Evolutionary conservation across 2,329 filamentous ascomycete genomes (phyloP), one percentile per base, ranked within the genome.

Genomic region (Sarocladiaceae sp.): DNA sequence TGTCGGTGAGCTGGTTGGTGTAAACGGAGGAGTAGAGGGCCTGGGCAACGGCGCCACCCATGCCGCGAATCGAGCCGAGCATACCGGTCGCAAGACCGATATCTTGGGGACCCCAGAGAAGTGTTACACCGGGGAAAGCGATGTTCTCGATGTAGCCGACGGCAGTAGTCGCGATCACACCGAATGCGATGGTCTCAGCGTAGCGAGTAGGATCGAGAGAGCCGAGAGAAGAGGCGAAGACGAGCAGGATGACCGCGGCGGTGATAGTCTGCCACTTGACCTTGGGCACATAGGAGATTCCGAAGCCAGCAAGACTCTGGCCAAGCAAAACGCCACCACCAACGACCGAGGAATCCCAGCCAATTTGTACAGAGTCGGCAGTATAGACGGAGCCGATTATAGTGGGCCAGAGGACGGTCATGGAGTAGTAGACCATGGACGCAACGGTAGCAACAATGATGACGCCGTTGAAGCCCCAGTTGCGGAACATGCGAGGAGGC

Each of bases 31-130:
- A 54, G 57, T 70, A 73, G 33, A 73, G 55, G 22, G 67, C 64
- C 49, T 66, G 64, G 1, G 67, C 63, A 15, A 73, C 59, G 29
- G 68, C 65, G 25, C 67, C 69, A n/a, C 69, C 68, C 3, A 69
- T 64, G 4, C 69, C 70, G 26, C 75, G 71, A 52, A 77, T 73
- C 18, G 69, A 72, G 11, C 74, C 72, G 26, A 76, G 69, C 20
- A 73, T 66, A 17, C 73, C 73, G 5, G 57, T 71, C 51, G 60
- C 73, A 15, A 76, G 65, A 15, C 73, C 73, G 40, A 76, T 75
- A 54, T 76, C 73, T 55, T 74, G 68, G 4, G 73, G 63, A 53
- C 73, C 73, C 60, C 68, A 73, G 37, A 77, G 66, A 10, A 74
- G 65, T 2, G 71, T 71, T 23, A 76, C 71, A 7, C 69, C 70